Conservation (phyloP, 2,329 filamentous ascomycete genomes). For the Cryphonectria parasitica region DNA sequence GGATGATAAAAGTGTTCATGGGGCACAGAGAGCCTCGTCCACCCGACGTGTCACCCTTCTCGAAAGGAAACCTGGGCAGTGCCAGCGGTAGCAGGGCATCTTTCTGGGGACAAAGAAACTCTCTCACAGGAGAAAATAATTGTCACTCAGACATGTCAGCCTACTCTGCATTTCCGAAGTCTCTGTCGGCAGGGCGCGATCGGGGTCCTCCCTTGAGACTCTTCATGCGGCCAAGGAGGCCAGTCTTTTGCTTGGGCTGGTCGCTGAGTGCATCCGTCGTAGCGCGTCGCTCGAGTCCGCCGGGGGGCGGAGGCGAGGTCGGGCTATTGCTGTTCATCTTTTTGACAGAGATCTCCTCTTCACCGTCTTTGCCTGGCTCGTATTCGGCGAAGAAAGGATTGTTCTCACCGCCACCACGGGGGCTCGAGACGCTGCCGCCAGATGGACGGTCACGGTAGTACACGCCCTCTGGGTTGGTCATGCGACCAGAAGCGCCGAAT, state of each 20-base stretch:
- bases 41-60: not conserved
- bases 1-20: not conserved
- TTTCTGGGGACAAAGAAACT: not conserved
- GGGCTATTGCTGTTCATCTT: constrained; percentile 43
- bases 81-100: not conserved
- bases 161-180: constrained; percentile 20
- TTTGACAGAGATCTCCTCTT: constrained; percentile 53
- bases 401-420: constrained; percentile 48
- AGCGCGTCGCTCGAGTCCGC: constrained; percentile 64
- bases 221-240: constrained; percentile 79
- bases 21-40: not conserved
- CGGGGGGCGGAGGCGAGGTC: constrained; percentile 61
- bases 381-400: constrained; percentile 90
- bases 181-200: constrained; percentile 25
- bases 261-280: constrained; percentile 61
- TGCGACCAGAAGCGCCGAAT: constrained; percentile 60
- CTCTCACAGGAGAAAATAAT: not conserved
- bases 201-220: constrained; percentile 71
- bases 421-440: constrained; percentile 37
- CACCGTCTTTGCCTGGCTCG: constrained; percentile 60
- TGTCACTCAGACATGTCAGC: not conserved
- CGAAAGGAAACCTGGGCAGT: not conserved
- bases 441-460: constrained; percentile 43
- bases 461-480: constrained; percentile 58
- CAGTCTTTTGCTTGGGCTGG: constrained; percentile 52